A percentile compares a stretch with the other conserved stretches of the same genome.
phyloP scores from a whole-genome alignment of 371 early-diverging fungal genomes.

The Circinella umbellata region DNA sequence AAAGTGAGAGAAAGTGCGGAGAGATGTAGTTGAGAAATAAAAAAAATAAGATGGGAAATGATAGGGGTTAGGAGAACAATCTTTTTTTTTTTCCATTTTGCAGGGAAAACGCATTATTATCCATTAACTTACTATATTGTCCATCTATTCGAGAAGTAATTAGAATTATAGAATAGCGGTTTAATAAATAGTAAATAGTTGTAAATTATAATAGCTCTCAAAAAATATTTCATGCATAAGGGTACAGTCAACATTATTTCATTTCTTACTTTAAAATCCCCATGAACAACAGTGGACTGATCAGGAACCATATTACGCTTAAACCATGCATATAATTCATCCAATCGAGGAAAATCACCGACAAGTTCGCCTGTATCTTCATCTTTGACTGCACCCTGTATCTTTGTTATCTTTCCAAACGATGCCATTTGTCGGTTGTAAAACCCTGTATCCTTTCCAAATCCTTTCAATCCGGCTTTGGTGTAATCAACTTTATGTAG shows the following conservation, averaged over 20 bases:
- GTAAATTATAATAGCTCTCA: no score
- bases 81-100: no score
- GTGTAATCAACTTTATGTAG: slow-evolving; percentile 77
- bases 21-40: no score
- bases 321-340: slow-evolving; percentile 79
- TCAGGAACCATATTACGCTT: slow-evolving; percentile 67
- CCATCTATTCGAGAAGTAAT: slow-evolving; percentile 8
- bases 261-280: slow-evolving; percentile 79
- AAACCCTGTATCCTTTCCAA: slow-evolving; percentile 72
- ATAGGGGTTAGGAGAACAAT: no score
- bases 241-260: background rate
- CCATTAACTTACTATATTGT: slow-evolving; percentile 21
- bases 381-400: slow-evolving; percentile 73
- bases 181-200: no score
- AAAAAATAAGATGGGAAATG: no score
- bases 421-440: slow-evolving; percentile 85
- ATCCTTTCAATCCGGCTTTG: slow-evolving; percentile 68
- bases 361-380: slow-evolving; percentile 56
- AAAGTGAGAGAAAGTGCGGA: background rate
- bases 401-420: slow-evolving; percentile 64
- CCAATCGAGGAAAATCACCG: slow-evolving; percentile 69
- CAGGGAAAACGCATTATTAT: no score
- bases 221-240: background rate
- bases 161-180: background rate
- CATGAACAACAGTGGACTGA: slow-evolving; percentile 84